phyloP scores from a whole-genome alignment of 306 rosid species.

The barrel medic (Medicago truncatula) region DNA sequence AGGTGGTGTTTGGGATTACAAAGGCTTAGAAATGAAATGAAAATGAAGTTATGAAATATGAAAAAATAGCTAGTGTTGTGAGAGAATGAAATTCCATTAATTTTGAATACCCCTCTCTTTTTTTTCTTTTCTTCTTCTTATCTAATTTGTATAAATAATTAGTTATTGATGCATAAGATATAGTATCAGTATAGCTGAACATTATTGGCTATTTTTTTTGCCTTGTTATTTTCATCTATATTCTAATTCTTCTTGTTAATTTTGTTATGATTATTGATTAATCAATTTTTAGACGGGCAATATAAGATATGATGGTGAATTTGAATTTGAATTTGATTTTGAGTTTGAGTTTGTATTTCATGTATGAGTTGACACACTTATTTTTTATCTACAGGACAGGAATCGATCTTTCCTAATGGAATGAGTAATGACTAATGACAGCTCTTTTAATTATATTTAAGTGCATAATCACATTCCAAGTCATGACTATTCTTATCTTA shows the following conservation, averaged over 20 bases:
- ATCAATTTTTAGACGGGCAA: not conserved
- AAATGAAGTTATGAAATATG: too few relatives aligned
- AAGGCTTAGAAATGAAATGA: constrained; percentile 84
- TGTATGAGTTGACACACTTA: constrained; percentile 20
- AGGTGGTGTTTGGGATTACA: constrained; percentile 75
- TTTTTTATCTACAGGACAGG: too few relatives aligned
- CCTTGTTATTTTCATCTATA: constrained; percentile 18
- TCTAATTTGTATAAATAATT: constrained; percentile 59
- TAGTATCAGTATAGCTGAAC: constrained; percentile 67
- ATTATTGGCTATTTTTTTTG: constrained; percentile 38
- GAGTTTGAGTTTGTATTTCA: not conserved
- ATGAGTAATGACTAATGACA: constrained; percentile 46
- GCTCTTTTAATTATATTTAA: constrained; percentile 40
- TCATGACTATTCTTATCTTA: constrained; percentile 16
- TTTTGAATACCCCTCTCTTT: constrained; percentile 8
- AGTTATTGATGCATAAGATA: constrained; percentile 50
- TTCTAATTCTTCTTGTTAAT: constrained; percentile 6
- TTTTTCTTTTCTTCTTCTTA: not conserved
- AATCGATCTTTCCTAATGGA: constrained; percentile 13
- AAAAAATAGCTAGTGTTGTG: constrained; percentile 34
- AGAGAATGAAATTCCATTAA: constrained; percentile 40
- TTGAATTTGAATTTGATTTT: constrained; percentile 28
- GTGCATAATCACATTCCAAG: constrained; percentile 32
- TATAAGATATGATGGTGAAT: constrained; percentile 27
- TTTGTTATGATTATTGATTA: not conserved